Conservation (phyloP, 805 yeast species). For the Candida tallmaniae region DNA sequence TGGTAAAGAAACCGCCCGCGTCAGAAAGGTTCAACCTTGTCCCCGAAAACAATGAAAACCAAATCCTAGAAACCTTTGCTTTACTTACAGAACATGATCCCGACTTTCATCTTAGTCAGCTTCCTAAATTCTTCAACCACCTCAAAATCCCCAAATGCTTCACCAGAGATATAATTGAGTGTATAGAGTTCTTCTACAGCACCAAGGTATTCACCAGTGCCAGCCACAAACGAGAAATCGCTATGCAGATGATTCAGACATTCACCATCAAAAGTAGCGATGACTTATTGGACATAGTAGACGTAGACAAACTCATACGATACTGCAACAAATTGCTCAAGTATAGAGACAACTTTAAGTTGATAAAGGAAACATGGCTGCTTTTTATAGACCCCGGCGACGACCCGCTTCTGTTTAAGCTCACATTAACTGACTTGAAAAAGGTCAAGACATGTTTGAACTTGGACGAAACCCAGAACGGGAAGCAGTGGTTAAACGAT, state of each 20-base stretch:
- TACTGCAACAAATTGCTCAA: constrained; percentile 24
- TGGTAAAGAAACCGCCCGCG: neutral
- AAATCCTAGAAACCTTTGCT: constrained; percentile 30
- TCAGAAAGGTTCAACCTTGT: constrained; percentile 13
- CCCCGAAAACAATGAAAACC: constrained; percentile 25
- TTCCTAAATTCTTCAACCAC: constrained; percentile 20
- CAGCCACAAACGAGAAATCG: constrained; percentile 6
- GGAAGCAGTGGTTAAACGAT: constrained; percentile 20
- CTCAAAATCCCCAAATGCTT: constrained; percentile 29
- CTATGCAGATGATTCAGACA: constrained; percentile 5
- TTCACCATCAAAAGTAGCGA: constrained; percentile 16
- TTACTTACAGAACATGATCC: constrained; percentile 16
- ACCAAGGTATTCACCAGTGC: neutral
- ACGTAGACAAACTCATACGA: constrained; percentile 33
- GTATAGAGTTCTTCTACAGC: constrained; percentile 30
- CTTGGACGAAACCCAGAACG: constrained; percentile 20
- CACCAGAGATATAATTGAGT: constrained; percentile 25
- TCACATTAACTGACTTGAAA: constrained; percentile 26
- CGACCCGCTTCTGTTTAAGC: constrained; percentile 11
- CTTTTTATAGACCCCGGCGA: constrained; percentile 23
- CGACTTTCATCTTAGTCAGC: constrained; percentile 25
- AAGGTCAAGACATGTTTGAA: constrained; percentile 23
- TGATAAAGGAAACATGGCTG: constrained; percentile 29
- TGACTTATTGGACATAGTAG: constrained; percentile 35
- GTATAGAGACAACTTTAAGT: constrained; percentile 26